Conservation (phyloP, 495 filamentous ascomycete genomes). For the Xylaria intraflava region DNA sequence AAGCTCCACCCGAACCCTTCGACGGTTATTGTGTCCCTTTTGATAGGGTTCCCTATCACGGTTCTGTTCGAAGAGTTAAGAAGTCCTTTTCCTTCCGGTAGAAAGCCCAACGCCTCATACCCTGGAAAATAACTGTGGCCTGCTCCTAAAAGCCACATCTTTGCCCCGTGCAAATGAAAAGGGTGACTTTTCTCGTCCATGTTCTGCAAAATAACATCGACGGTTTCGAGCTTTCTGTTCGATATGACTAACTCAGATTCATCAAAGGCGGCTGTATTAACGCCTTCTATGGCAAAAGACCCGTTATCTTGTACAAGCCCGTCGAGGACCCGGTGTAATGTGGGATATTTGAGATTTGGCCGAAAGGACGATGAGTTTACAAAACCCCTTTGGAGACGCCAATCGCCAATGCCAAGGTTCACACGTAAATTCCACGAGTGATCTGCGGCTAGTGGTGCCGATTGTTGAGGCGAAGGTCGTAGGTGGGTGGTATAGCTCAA, state of each 20-base stretch:
- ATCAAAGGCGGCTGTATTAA: conserved; percentile 47
- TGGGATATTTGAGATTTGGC: conserved; percentile 35
- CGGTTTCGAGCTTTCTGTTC: conserved; percentile 36
- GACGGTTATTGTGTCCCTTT: conserved; percentile 35
- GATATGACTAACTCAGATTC: conserved; percentile 40
- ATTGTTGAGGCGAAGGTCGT: conserved; percentile 30
- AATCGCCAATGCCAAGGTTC: conserved; percentile 51
- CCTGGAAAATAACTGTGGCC: conserved; percentile 49
- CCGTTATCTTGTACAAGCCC: conserved; percentile 44
- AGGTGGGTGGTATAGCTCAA: conserved; percentile 34
- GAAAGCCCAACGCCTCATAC: conserved; percentile 24
- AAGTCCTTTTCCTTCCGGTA: conserved; percentile 19
- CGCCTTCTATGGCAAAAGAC: conserved; percentile 39
- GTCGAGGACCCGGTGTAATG: conserved; percentile 37
- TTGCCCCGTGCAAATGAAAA: conserved; percentile 59
- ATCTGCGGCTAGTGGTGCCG: conserved; percentile 36
- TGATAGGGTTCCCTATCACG: conserved; percentile 20
- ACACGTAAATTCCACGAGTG: conserved; percentile 43
- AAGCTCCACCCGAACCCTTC: conserved; percentile 38
- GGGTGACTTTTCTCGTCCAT: conserved; percentile 57
- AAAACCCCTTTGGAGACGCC: conserved; percentile 47
- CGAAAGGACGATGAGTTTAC: conserved; percentile 51
- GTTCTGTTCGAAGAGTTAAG: conserved; percentile 11
- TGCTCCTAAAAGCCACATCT: conserved; percentile 50
- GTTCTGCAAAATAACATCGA: conserved; percentile 62